These are phyloP conservation scores for Gryganskiella cystojenkinii DNA, from an alignment of 192 early-diverging fungal genomes.

Conservation along the genomic window DNA sequence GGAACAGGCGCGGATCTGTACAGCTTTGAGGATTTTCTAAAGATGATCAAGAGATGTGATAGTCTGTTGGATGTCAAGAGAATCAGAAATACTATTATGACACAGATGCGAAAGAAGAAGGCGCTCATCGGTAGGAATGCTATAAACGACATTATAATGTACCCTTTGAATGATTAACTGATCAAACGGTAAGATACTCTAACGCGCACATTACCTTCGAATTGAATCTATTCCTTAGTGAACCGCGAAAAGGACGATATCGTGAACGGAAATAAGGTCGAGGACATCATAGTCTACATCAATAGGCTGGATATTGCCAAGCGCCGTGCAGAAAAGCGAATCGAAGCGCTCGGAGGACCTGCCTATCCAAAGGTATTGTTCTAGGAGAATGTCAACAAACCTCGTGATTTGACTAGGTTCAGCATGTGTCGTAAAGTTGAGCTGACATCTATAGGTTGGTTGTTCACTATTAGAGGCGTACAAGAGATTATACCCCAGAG, in stretches of 20 bases:
- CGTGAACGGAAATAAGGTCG: constrained; percentile 82
- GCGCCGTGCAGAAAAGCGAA: constrained; percentile 78
- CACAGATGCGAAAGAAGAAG: constrained; percentile 78
- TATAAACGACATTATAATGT: not conserved
- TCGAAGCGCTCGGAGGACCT: constrained; percentile 63
- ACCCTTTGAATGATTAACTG: not conserved
- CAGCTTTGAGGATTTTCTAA: constrained; percentile 82
- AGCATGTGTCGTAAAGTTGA: not conserved
- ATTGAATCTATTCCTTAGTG: constrained; percentile 54
- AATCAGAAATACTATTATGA: constrained; percentile 76
- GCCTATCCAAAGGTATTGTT: constrained; percentile 55
- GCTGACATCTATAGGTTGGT: not conserved
- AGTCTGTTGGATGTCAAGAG: constrained; percentile 69
- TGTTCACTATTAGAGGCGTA: constrained; percentile 7
- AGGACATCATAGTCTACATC: constrained; percentile 78
- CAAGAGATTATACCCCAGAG: constrained; percentile 20
- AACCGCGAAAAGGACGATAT: constrained; percentile 77
- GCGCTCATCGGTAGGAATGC: constrained; percentile 57
- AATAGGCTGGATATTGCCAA: constrained; percentile 80
- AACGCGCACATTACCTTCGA: too few species aligned
- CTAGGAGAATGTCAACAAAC: not conserved
- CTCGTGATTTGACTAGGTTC: too few species aligned
- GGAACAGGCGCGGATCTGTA: constrained; percentile 34
- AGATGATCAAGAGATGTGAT: constrained; percentile 73
- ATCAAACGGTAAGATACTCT: too few species aligned